A percentile compares a stretch with the other conserved stretches of the same genome.
phyloP scores from a whole-genome alignment of 2,329 filamentous ascomycete species.

The Verticillium zaregamsianum region DNA sequence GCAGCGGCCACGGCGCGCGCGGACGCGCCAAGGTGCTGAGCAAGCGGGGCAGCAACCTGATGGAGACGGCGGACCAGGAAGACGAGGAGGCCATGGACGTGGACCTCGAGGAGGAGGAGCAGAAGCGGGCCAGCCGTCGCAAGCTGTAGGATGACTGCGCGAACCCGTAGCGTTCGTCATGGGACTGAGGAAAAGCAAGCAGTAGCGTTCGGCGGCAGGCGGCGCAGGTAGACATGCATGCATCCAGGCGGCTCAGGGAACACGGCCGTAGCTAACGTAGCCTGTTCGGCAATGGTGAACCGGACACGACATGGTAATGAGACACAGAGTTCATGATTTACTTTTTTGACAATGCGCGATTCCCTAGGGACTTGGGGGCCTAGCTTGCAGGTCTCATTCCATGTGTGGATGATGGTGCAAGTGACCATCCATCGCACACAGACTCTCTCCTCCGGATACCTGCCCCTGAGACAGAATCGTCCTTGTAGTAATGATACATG shows the following conservation, averaged over 20 bases:
- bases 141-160: conserved; percentile 39
- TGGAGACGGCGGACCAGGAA: conserved; percentile 36
- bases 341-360: not conserved
- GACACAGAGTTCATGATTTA: not conserved
- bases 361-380: not conserved
- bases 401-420: not conserved
- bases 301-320: not conserved
- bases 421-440: not conserved
- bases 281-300: too few species aligned
- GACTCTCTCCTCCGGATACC: not conserved
- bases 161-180: not conserved
- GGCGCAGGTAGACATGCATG: not conserved
- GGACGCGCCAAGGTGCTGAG: conserved; percentile 14
- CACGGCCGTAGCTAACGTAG: not conserved
- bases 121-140: conserved; percentile 47
- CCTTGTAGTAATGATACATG: not conserved
- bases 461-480: not conserved
- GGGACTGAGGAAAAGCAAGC: too few species aligned
- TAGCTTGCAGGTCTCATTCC: not conserved
- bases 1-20: conserved; percentile 7
- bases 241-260: not conserved
- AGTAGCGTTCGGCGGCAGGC: not conserved
- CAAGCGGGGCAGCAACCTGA: conserved; percentile 23
- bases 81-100: conserved; percentile 52
- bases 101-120: conserved; percentile 44